Conservation (phyloP, 108 stramenopile species). For the Cyclostephanos invisitatus region DNA sequence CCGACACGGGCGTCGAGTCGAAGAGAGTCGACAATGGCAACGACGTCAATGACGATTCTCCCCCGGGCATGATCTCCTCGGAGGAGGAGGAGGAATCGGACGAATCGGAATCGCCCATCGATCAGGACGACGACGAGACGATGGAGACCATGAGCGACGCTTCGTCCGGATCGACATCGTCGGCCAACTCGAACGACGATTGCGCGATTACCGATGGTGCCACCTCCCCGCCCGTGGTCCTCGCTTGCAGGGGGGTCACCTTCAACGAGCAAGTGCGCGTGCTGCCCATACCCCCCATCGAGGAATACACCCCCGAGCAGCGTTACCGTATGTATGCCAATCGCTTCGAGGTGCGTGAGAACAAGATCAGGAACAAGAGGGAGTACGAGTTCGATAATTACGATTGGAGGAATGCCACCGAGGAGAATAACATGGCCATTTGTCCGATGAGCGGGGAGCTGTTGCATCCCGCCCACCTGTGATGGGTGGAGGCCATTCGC, state of each 20-base stretch:
- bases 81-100: too few relatives aligned
- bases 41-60: too few relatives aligned
- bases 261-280: slow-evolving; percentile 69
- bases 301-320: slow-evolving; percentile 76
- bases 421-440: slow-evolving; percentile 85
- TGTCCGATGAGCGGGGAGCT: slow-evolving; percentile 77
- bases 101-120: too few relatives aligned
- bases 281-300: slow-evolving; percentile 79
- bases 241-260: slow-evolving; percentile 15
- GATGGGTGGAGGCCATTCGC: too few relatives aligned
- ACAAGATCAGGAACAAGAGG: slow-evolving; percentile 74
- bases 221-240: neutral
- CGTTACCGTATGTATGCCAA: slow-evolving; percentile 80
- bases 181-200: too few relatives aligned
- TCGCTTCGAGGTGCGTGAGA: slow-evolving; percentile 74
- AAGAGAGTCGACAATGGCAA: too few relatives aligned
- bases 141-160: too few relatives aligned
- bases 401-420: slow-evolving; percentile 85
- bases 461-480: slow-evolving; percentile 73
- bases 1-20: too few relatives aligned
- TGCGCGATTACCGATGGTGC: neutral
- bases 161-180: too few relatives aligned
- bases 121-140: too few relatives aligned
- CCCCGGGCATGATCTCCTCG: too few relatives aligned
- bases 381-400: slow-evolving; percentile 85